Evolutionary conservation across 1,139 yeast genomes (phyloP).

Genomic region (Blastobotrys elegans): DNA sequence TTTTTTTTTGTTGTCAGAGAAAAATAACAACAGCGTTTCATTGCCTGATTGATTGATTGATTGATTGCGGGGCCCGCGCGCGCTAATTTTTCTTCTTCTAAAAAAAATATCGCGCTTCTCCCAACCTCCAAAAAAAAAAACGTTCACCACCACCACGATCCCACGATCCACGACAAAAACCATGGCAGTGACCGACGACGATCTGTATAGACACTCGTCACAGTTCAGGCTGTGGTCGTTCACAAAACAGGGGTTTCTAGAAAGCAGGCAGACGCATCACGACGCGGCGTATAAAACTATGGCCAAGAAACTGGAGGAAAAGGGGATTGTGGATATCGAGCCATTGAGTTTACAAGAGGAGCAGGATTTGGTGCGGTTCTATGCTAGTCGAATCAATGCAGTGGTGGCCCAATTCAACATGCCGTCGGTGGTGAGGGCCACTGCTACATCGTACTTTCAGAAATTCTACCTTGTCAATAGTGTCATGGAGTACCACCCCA

Average conservation of each 20-base stretch:
- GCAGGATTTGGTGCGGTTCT: slow-evolving; percentile 56
- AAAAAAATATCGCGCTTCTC: too few relatives aligned
- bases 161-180: too few relatives aligned
- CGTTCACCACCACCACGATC: neutral
- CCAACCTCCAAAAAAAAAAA: neutral
- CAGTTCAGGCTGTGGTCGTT: slow-evolving; percentile 87
- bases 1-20: too few relatives aligned
- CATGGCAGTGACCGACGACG: slow-evolving; percentile 52
- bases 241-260: slow-evolving; percentile 50
- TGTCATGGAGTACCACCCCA: slow-evolving; percentile 85
- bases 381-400: slow-evolving; percentile 65
- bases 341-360: slow-evolving; percentile 58
- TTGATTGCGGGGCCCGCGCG: too few relatives aligned
- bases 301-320: slow-evolving; percentile 32
- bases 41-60: too few relatives aligned
- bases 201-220: slow-evolving; percentile 76
- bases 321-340: slow-evolving; percentile 28
- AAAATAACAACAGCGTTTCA: too few relatives aligned
- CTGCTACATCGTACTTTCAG: slow-evolving; percentile 78
- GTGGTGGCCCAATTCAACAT: slow-evolving; percentile 51
- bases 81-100: too few relatives aligned
- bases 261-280: slow-evolving; percentile 46
- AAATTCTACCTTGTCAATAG: slow-evolving; percentile 75
- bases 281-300: slow-evolving; percentile 46
- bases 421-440: slow-evolving; percentile 68